Evolutionary conservation across 2,329 filamentous ascomycete species (phyloP).

Genomic region (Fusarium sp.): DNA sequence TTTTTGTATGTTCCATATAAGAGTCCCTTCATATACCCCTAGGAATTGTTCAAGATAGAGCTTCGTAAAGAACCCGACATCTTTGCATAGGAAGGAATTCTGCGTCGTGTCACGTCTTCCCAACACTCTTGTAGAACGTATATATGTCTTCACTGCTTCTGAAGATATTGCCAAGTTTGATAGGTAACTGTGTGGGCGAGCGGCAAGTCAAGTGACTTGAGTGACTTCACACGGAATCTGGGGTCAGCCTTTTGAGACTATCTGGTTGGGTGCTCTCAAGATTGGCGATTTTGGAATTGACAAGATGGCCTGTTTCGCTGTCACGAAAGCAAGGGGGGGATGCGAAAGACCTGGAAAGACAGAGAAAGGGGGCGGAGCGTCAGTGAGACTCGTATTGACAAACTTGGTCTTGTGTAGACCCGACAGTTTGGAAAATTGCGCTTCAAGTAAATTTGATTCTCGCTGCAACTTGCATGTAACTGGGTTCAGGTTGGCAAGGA

Average conservation of each 20-base stretch:
- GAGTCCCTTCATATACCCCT: constrained; percentile 37
- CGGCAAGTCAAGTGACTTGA: constrained; percentile 34
- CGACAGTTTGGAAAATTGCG: constrained; percentile 50
- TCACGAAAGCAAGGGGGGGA: constrained; percentile 14
- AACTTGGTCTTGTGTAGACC: constrained; percentile 40
- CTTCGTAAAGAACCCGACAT: constrained; percentile 3
- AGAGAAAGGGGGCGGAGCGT: constrained; percentile 24
- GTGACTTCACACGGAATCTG: constrained; percentile 28
- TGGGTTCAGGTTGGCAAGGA: constrained; percentile 29
- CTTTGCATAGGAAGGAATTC: neutral
- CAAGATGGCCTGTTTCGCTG: constrained; percentile 20
- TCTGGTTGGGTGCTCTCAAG: constrained; percentile 32
- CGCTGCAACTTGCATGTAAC: constrained; percentile 38
- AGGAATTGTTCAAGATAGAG: constrained; percentile 22
- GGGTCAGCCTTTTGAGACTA: constrained; percentile 16
- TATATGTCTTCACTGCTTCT: neutral
- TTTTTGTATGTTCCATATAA: constrained; percentile 29
- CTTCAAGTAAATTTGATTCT: constrained; percentile 43
- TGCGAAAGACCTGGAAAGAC: constrained; percentile 23
- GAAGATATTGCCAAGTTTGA: neutral
- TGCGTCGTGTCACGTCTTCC: neutral
- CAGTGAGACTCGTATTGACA: constrained; percentile 36
- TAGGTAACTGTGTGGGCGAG: constrained; percentile 1
- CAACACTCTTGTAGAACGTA: neutral
- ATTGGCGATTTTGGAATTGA: constrained; percentile 34